Base-by-base conservation (phyloP, 805 yeast species). In the Cyberlindnera saturnus region DNA sequence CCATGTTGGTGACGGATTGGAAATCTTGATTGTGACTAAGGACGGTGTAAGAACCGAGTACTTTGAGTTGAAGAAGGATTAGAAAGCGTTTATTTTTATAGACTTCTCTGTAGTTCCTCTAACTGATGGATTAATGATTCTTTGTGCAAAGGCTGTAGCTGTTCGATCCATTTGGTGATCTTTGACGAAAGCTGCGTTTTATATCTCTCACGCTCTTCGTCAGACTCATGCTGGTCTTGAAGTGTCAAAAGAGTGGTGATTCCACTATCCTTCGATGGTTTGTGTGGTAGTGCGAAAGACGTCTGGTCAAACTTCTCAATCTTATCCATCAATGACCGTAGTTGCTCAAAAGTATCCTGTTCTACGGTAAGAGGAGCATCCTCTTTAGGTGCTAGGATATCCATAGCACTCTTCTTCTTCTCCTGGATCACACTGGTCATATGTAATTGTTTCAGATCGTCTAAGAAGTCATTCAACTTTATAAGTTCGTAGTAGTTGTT, bases 1-100 rank as follows among this genome's bases (percentile, higher is more conserved):
- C 55, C 95, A 90, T 55, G 98, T 93, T 41, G 99, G 99, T 71
- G 99, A 93, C 70, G 95, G 93, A 6, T 74, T 93, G 50, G 96
- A 93, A 65, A 82, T 93, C 39, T 70, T 85, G 51, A 86, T 93
- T 55, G 90, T 91, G 46, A 88, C 97, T 13, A 90, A 89, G 62
- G 96, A 89, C 19, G 99, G 99, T 40, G 86, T 88, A 39, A 77
- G 82, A 67, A 81, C 77, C 35, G 95, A 87, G 63, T 83, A 78
- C 65, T 84, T 69, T 62, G 95, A 95, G 46, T 74, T 93, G 63
- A 88, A 93, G 77, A 81, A 85, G 63, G 98, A 91, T 71, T 91
- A 68, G 40, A 29, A 15, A 7, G 26, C 14, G 20, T 19, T 7
- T 38, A 17, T 34, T 40, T 30, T 29, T 32, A 38, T 19, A 49